Base-by-base conservation (phyloP, 768 basidiomycete species). In the Erythrobasidium yunnanense region DNA sequence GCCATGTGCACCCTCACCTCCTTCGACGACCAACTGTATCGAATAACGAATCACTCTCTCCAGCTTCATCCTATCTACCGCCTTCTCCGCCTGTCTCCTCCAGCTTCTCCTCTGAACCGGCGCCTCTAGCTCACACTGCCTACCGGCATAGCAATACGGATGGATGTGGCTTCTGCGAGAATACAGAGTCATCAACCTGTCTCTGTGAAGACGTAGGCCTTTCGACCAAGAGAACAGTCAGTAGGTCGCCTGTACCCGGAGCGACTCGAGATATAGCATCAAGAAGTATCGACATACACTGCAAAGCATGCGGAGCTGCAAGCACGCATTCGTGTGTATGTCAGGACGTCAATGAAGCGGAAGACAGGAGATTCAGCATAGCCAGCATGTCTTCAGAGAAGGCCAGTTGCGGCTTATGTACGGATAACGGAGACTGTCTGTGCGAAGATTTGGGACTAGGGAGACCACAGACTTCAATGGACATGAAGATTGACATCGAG, bases 151-250 rank as follows among this genome's bases (percentile, higher is more conserved):
- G 33, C 38, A 30, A 32, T 18, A 6, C 45, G 2, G 20, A 25
- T 7, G 49, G 46, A 8, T 63, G 60, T 23, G 60, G 60, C 22
- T 17, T 63, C 17, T 63, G 60, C 29, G 60, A 63, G 4, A 8
- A 46, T 6, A 22, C 45, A 5, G 33, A 6, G 5, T 30, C 32
- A n/a, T 13, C 4, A 6, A 29, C 30, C 18, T 63, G 60, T 32
- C 49, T 63, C 3, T 63, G 60, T 32, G 22, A 63, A 15, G 60
- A 63, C n/a, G 33, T 63, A n/a, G 60, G 60, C 49, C 17, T 51
- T 8, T 8, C 11, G 11, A 25, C 13, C 49, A 25, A 11, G 11
- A 42, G 38, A 11, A 11, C 38, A 11, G 38, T 11, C 38, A 42
- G 38, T 42, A 42, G 38, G n/a, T n/a, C 38, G 38, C 38, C 38